phyloP scores from a whole-genome alignment of 2,329 filamentous ascomycete species.

The Paradendryphiella salina region DNA sequence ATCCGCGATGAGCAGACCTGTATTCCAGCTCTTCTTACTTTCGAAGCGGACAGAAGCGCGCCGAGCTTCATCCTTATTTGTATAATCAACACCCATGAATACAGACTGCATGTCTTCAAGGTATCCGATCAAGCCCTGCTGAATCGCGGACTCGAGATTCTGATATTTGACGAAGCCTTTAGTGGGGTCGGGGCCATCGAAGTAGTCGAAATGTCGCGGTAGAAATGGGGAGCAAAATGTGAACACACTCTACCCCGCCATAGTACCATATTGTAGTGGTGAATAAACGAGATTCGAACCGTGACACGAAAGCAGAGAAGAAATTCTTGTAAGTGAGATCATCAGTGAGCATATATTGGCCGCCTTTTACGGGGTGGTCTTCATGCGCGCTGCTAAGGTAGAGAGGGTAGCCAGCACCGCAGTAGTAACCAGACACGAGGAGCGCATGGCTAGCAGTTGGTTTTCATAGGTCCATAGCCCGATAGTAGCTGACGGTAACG shows the following conservation, averaged over 20 bases:
- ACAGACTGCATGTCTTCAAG: slow-evolving; percentile 24
- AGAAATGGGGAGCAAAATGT: no score
- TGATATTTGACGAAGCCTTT: slow-evolving; percentile 41
- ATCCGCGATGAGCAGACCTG: slow-evolving; percentile 40
- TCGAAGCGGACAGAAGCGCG: slow-evolving; percentile 38
- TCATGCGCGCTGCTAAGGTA: slow-evolving; percentile 5
- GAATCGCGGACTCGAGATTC: slow-evolving; percentile 16
- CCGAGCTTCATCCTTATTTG: slow-evolving; percentile 30
- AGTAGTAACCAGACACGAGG: not conserved
- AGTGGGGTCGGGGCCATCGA: slow-evolving; percentile 34
- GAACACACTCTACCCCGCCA: no score
- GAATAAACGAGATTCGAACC: no score
- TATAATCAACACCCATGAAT: slow-evolving; percentile 51
- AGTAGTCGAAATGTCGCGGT: no score
- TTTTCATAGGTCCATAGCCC: not conserved
- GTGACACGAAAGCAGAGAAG: slow-evolving; percentile 38
- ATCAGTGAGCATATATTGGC: slow-evolving; percentile 29
- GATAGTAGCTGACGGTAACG: not conserved
- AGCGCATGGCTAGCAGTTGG: not conserved
- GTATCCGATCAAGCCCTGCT: slow-evolving; percentile 23
- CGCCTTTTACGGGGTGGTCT: not conserved
- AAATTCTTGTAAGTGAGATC: slow-evolving; percentile 40
- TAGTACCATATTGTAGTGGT: no score
- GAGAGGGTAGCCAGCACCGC: slow-evolving; percentile 17
- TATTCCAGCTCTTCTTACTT: slow-evolving; percentile 37